Base-by-base conservation (phyloP, 2,329 filamentous ascomycete genomes). In the Aspergillus sp. region DNA sequence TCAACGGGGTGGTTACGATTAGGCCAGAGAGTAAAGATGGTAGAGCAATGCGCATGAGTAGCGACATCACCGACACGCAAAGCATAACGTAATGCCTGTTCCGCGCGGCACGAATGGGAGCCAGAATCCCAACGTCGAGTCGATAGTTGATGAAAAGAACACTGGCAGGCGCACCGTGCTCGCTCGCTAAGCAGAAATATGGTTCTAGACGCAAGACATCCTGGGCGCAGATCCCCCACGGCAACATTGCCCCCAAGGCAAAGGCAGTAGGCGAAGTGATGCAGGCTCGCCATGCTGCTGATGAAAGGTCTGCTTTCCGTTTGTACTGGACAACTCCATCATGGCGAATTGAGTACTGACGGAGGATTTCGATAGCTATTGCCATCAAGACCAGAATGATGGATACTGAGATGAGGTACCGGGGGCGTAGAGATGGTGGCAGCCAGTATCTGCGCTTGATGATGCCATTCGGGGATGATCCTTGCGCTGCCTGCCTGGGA, bases 121-220 rank as follows among this genome's bases (percentile, higher is more conserved):
- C 60, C 22, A 67, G 31, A 9, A 67, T 51, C 11, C 63, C 66
- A 43, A 61, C 63, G 22, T 54, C 59, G 28, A 67, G 69, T 31
- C 59, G 64, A 45, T 69, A 70, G 48, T 69, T 69, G 43, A 54
- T 66, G 49, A 70, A 68, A 1, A 70, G 61, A 3, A 66, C 57
- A 2, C 51, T 61, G 11, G 62, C 67, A 1, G 67, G 23, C 2
- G 52, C 55, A 1, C 66, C 64, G 1, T 54, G 38, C 0, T 59
- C 60, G 30, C 58, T 62, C 13, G 68, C 61, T 8, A 69, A 54
- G 30, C 68, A 66, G n/a, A 68, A 68, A 13, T 59, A 69, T 4
- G 67, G 65, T 48, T 70, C 67, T 23, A 70, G 54, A 13, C 68
- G 64, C 13, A 67, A 50, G 7, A 64, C 64, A 60, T 70, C 68